These are phyloP conservation scores for Pythium guiyangense DNA, from an alignment of 352 stramenopile genomes.

Conservation along the genomic window DNA sequence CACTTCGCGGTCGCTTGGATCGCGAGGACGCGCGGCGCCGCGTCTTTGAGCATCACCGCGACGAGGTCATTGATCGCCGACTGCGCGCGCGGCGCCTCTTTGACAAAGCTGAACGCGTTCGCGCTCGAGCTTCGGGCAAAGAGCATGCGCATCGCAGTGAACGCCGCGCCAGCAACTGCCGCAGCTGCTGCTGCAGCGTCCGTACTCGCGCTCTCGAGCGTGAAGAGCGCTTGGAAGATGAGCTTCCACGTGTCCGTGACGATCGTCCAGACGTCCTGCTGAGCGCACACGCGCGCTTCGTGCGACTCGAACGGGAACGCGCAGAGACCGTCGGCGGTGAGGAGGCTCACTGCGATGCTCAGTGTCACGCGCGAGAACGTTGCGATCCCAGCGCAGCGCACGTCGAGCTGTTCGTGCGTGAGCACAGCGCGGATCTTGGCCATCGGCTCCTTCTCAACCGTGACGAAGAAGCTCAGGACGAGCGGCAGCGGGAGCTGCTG, in stretches of 20 bases:
- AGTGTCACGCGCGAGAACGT: slow-evolving; percentile 54
- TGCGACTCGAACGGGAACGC: slow-evolving; percentile 83
- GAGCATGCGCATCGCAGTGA: too few relatives aligned
- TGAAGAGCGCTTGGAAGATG: too few relatives aligned
- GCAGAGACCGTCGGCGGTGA: slow-evolving; percentile 53
- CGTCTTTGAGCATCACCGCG: slow-evolving; percentile 62
- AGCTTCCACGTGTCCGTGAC: too few relatives aligned
- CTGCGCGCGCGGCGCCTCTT: slow-evolving; percentile 24
- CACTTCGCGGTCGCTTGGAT: slow-evolving; percentile 38
- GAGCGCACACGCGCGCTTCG: slow-evolving; percentile 71
- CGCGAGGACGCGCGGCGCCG: slow-evolving; percentile 44
- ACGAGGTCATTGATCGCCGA: slow-evolving; percentile 62
- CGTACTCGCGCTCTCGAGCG: too few relatives aligned
- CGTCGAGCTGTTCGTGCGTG: slow-evolving; percentile 57
- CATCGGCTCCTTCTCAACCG: too few relatives aligned
- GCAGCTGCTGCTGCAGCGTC: too few relatives aligned
- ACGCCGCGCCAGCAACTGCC: too few relatives aligned
- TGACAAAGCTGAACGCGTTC: slow-evolving; percentile 23
- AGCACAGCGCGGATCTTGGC: too few relatives aligned
- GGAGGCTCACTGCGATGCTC: slow-evolving; percentile 31
- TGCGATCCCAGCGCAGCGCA: slow-evolving; percentile 54
- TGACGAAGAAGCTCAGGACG: too few relatives aligned
- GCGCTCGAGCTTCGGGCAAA: too few relatives aligned
- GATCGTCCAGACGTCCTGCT: slow-evolving; percentile 77
- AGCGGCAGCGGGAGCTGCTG: too few relatives aligned